Base-by-base conservation (phyloP, 2,329 filamentous ascomycete genomes). In the Cladobotryum protrusum region DNA sequence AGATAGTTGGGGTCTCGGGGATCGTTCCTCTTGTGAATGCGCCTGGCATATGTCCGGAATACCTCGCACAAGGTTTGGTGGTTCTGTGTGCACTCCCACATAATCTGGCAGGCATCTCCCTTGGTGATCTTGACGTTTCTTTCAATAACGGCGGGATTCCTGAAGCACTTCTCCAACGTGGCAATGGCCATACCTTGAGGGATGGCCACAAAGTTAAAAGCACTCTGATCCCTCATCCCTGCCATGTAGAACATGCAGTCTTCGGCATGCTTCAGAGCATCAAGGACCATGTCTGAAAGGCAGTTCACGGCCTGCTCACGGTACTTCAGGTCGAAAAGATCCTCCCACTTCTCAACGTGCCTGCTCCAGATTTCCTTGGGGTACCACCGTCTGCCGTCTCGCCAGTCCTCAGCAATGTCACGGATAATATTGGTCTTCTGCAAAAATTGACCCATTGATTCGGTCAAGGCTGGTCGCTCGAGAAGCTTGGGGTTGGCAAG, bases 391-490 rank as follows among this genome's bases (percentile, higher is more conserved):
- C 93, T 83, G 59, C 86, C 84, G 68, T 97, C 93, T 52, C 87
- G 80, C 59, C 85, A 85, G 64, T 99, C 93, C 68, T 99, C 93
- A 60, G 85, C 83, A 56, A 97, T 81, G 67, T 99, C 93, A 64
- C 93, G 89, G 64, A 97, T 96, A 67, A 99, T 96, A 76, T 99
- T 99, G 57, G 90, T 95, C 76, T 99, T 96, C 66, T 99, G 93
- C 54, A 99, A 75, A 70, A 99, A 96, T 59, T 96, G 87, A 19
- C 89, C 93, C 93, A 99, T 99, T 41, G 89, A 92, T 70, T 96
- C 91, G 59, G 89, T 88, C 45, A 99, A 79, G 54, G 89, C 76
- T 33, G 87, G 83, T 46, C 89, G 82, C 55, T 91, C 79, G 47
- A 92, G 73, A 46, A 99, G 78, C 50, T 84, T 87, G 3, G 88